phyloP scores from a whole-genome alignment of 352 stramenopile genomes.

The Phytophthora agathidicida region DNA sequence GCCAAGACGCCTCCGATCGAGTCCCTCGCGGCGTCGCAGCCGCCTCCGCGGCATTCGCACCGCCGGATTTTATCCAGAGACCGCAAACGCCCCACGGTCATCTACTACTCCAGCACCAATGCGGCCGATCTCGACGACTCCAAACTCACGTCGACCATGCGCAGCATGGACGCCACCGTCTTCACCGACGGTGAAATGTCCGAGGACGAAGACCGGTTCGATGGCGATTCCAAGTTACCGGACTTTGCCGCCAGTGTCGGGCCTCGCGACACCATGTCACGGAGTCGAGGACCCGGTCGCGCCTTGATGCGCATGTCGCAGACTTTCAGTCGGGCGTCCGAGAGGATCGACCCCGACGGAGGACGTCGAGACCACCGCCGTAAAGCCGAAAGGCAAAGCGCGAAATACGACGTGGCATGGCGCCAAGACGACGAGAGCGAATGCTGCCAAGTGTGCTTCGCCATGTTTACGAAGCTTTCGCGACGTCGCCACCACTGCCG shows the following conservation, averaged over 20 bases:
- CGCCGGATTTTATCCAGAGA: slow-evolving; percentile 26
- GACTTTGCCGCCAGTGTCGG: slow-evolving; percentile 40
- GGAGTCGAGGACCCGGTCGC: slow-evolving; percentile 16
- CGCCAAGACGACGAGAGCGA: slow-evolving; percentile 56
- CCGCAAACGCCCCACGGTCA: slow-evolving; percentile 38
- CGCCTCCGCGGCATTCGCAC: slow-evolving; percentile 31
- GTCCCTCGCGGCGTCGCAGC: slow-evolving; percentile 22
- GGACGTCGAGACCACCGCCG: slow-evolving; percentile 11
- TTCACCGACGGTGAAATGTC: slow-evolving; percentile 38
- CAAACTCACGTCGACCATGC: slow-evolving; percentile 2
- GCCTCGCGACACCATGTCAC: slow-evolving; percentile 13
- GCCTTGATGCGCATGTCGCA: slow-evolving; percentile 30
- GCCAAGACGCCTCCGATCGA: slow-evolving; percentile 5
- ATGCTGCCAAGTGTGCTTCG: slow-evolving; percentile 74
- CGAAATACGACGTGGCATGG: slow-evolving; percentile 82
- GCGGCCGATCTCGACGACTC: background rate
- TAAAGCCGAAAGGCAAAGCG: slow-evolving; percentile 35
- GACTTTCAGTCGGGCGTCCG: slow-evolving; percentile 35
- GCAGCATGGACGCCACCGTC: slow-evolving; percentile 12
- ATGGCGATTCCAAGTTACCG: slow-evolving; percentile 15
- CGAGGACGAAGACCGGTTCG: slow-evolving; percentile 35
- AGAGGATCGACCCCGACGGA: slow-evolving; percentile 26
- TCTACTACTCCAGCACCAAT: slow-evolving; percentile 37
- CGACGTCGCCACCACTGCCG: slow-evolving; percentile 82
- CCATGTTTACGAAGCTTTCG: slow-evolving; percentile 76